A percentile compares a stretch with the other conserved stretches of the same genome.
Evolutionary conservation across 805 yeast species (phyloP).

Genomic region (Priceomyces melissophilus): DNA sequence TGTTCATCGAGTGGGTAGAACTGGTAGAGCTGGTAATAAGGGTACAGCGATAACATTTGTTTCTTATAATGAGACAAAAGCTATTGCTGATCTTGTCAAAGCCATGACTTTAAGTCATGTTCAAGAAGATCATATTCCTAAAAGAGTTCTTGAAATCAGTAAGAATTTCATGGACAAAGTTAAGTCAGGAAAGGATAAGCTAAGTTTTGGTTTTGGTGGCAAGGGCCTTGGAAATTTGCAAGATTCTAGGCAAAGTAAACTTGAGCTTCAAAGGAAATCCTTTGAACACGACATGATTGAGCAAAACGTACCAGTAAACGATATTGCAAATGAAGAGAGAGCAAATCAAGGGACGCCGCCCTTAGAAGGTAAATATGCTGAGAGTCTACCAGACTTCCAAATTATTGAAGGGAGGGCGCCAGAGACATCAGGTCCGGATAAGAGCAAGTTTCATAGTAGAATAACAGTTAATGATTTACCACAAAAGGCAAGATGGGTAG

Average conservation of each 20-base stretch:
- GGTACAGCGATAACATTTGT: constrained; percentile 68
- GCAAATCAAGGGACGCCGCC: neutral
- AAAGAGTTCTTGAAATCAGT: constrained; percentile 48
- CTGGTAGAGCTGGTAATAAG: constrained; percentile 83
- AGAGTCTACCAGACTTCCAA: constrained; percentile 40
- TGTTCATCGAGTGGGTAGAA: constrained; percentile 93
- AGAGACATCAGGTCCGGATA: constrained; percentile 55
- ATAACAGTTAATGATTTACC: constrained; percentile 84
- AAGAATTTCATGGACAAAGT: constrained; percentile 55
- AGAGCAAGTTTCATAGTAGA: constrained; percentile 57
- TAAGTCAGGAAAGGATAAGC: constrained; percentile 60
- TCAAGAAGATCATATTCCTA: constrained; percentile 44
- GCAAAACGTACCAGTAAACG: neutral
- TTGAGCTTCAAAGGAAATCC: constrained; percentile 47
- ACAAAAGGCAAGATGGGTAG: constrained; percentile 72
- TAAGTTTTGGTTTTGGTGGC: constrained; percentile 86
- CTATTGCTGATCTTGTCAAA: constrained; percentile 65
- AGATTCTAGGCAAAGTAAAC: constrained; percentile 50
- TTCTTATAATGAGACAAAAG: constrained; percentile 55
- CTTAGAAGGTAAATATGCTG: constrained; percentile 6
- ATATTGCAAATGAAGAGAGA: neutral
- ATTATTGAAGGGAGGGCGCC: constrained; percentile 52
- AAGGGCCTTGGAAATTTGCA: constrained; percentile 82
- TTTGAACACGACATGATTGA: constrained; percentile 37
- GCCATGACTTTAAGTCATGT: constrained; percentile 60